A percentile compares a stretch with the other conserved stretches of the same genome.
Evolutionary conservation across 2,329 filamentous ascomycete species (phyloP).

Genomic region (Lecanicillium sp.): DNA sequence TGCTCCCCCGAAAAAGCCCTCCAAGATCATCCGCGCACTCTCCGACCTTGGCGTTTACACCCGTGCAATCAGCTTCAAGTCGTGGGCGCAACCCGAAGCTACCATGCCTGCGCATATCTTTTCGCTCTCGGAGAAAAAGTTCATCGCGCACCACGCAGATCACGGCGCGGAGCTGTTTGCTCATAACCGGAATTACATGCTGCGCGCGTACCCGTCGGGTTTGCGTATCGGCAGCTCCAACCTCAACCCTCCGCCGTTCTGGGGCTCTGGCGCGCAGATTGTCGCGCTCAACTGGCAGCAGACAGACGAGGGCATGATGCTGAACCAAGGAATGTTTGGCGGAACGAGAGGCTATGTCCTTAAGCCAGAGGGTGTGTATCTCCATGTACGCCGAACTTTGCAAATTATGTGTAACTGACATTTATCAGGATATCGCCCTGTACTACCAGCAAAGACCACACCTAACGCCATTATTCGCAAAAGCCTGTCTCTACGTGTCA

Average conservation of each 20-base stretch:
- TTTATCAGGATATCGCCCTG: slow-evolving; percentile 27
- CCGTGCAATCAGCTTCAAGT: slow-evolving; percentile 74
- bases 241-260: slow-evolving; percentile 76
- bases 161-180: slow-evolving; percentile 55
- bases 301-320: slow-evolving; percentile 89
- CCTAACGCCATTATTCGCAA: slow-evolving; percentile 30
- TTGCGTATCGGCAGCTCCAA: slow-evolving; percentile 80
- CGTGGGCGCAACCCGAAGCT: slow-evolving; percentile 65
- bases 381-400: background rate
- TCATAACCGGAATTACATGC: slow-evolving; percentile 76
- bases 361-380: slow-evolving; percentile 61
- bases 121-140: slow-evolving; percentile 55
- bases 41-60: slow-evolving; percentile 78
- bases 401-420: background rate
- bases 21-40: slow-evolving; percentile 66
- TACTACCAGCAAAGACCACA: slow-evolving; percentile 18
- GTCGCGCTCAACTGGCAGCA: slow-evolving; percentile 93
- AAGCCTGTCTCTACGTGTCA: slow-evolving; percentile 64
- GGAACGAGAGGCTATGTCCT: slow-evolving; percentile 79
- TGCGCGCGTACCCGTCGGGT: slow-evolving; percentile 84
- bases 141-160: slow-evolving; percentile 55
- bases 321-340: slow-evolving; percentile 88
- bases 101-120: slow-evolving; percentile 64
- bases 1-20: slow-evolving; percentile 44
- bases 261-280: slow-evolving; percentile 84